Evolutionary conservation across 306 rosid genomes (phyloP), one percentile per base, ranked within the genome.

Genomic region (Cucurbita maxima): DNA sequence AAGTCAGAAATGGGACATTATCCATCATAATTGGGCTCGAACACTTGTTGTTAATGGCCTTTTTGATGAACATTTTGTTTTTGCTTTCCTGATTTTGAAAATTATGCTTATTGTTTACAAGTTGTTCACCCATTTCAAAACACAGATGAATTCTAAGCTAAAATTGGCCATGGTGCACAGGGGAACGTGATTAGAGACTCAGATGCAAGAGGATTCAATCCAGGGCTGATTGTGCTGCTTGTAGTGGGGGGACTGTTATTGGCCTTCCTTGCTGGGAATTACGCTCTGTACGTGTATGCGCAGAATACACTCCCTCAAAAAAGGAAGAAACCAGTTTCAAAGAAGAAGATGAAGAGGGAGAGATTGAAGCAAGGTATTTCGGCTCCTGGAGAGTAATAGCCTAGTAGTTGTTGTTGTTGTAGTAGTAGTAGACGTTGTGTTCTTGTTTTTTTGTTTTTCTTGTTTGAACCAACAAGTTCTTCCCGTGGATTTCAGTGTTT

Each of bases 331-430:
- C 97, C 91, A 7, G 45, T 91, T 74, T 94, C 99, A 4, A 94
- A 91, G 86, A 94, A 94, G 95, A 94, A 94, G 89, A 86, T 94
- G 87, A 91, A 86, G 70, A 94, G 43, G 81, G 99, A 94, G 85
- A 88, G 87, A 79, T 87, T 94, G 87, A 94, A 82, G 90, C 97
- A 94, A 85, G 99, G 99, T 16, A 80, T 91, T 67, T 91, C 99
- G 72, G 97, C 96, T 58, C 99, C 99, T 8, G 99, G 99, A 78
- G 99, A 91, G 82, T 94, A 86, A 80, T 12, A 20, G 14, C 5
- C 4, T 36, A 3, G 10, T 62, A 34, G 18, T 40, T 6, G 57
- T 58, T 10, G 34, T 30, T 30, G 34, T 30, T 2, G 58, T 25
- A 12, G 40, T 25, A 3, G 40, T 25, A 3, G 16, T 57, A 57